Conservation (phyloP, 805 yeast genomes). For the Candida sphagnicola region DNA sequence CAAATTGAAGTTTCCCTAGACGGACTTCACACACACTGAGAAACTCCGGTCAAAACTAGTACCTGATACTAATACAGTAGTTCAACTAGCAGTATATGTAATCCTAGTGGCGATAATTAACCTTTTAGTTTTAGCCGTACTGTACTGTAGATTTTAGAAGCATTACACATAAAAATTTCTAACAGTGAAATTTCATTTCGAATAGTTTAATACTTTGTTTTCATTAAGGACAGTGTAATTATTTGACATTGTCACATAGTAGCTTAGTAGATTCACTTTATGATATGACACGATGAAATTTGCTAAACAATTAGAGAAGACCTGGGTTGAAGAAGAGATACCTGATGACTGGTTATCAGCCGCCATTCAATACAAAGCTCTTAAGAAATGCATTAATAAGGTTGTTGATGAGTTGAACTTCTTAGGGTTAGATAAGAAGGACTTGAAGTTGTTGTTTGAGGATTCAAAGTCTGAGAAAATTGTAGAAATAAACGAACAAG, state of each 20-base stretch:
- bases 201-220: no score
- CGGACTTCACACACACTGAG: no score
- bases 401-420: conserved; percentile 60
- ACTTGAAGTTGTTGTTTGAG: conserved; percentile 32
- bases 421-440: conserved; percentile 54
- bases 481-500: conserved; percentile 30
- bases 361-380: conserved; percentile 68
- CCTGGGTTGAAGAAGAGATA: conserved; percentile 53
- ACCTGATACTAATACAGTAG: no score
- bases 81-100: no score
- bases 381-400: conserved; percentile 62
- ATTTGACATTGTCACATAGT: background rate
- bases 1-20: no score
- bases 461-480: conserved; percentile 16
- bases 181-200: no score
- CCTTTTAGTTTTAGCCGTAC: no score
- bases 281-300: conserved; percentile 53
- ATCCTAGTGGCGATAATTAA: no score
- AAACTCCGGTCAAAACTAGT: no score
- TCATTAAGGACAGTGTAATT: no score
- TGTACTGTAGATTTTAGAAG: no score
- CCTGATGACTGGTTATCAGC: conserved; percentile 66
- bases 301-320: conserved; percentile 66
- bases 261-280: background rate
- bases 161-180: no score